phyloP scores from a whole-genome alignment of 192 early-diverging fungal genomes.

The Coemansia sp. region DNA sequence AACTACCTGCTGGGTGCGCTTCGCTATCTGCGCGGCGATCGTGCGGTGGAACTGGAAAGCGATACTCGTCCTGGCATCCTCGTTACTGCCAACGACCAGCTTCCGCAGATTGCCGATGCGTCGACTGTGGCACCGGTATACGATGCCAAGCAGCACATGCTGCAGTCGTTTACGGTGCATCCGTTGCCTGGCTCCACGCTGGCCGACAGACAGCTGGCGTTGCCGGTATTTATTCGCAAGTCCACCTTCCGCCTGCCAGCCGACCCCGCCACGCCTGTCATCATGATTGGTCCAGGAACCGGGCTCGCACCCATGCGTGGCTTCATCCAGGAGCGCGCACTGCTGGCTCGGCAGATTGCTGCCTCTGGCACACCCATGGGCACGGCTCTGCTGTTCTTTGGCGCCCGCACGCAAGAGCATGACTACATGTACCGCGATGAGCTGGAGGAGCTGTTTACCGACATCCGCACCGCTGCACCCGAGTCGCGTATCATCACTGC shows the following conservation, averaged over 20 bases:
- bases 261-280: constrained; percentile 73
- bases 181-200: constrained; percentile 9
- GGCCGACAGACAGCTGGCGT: constrained; percentile 15
- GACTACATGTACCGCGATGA: constrained; percentile 93
- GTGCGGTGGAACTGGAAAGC: constrained; percentile 15
- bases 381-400: constrained; percentile 89
- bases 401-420: constrained; percentile 80
- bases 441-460: constrained; percentile 65
- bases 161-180: constrained; percentile 44
- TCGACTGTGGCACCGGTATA: constrained; percentile 13
- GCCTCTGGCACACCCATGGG: constrained; percentile 64
- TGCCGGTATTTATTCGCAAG: constrained; percentile 86
- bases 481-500: constrained; percentile 83
- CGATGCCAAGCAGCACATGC: constrained; percentile 25
- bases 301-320: constrained; percentile 98
- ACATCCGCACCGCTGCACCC: constrained; percentile 41
- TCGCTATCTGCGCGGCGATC: constrained; percentile 44
- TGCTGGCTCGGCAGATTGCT: constrained; percentile 47
- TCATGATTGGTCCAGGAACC: constrained; percentile 99
- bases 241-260: constrained; percentile 90
- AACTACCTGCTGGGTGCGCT: constrained; percentile 81
- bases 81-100: constrained; percentile 11
- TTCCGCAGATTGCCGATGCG: constrained; percentile 21
- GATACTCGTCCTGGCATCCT: constrained; percentile 17
- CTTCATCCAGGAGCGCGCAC: constrained; percentile 87